These are phyloP conservation scores for Trichocladium antarcticum DNA, from an alignment of 495 filamentous ascomycete species.

Conservation along the genomic window DNA sequence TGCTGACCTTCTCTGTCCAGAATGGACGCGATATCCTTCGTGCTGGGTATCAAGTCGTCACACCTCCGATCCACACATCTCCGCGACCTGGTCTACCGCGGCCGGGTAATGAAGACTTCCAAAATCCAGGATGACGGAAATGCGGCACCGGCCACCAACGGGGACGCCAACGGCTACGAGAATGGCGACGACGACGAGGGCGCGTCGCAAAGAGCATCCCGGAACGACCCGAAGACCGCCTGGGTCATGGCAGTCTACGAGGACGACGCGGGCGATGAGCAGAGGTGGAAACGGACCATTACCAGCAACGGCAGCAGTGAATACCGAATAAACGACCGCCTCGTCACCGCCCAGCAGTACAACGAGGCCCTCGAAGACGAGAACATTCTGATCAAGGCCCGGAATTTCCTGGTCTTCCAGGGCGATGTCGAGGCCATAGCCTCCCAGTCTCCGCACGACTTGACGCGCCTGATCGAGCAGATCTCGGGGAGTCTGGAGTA, in stretches of 20 bases:
- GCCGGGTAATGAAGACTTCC: constrained; percentile 80
- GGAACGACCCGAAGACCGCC: constrained; percentile 75
- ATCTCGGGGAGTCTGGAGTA: constrained; percentile 94
- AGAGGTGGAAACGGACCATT: constrained; percentile 90
- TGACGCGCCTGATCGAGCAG: constrained; percentile 94
- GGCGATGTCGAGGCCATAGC: constrained; percentile 98
- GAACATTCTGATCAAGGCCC: constrained; percentile 94
- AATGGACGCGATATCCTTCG: constrained; percentile 99
- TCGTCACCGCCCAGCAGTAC: constrained; percentile 83
- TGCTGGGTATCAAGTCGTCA: constrained; percentile 94
- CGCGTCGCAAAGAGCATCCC: constrained; percentile 42
- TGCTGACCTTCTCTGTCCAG: constrained; percentile 33
- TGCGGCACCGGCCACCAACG: constrained; percentile 46
- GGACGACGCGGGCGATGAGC: constrained; percentile 91
- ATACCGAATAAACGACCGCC: constrained; percentile 88
- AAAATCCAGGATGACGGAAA: constrained; percentile 83
- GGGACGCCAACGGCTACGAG: constrained; percentile 42
- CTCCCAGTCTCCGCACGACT: constrained; percentile 79
- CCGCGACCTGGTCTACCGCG: constrained; percentile 90
- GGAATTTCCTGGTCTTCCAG: constrained; percentile 97
- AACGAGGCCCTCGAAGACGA: constrained; percentile 87
- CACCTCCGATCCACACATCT: constrained; percentile 93
- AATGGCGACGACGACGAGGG: constrained; percentile 48
- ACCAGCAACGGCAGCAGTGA: constrained; percentile 82
- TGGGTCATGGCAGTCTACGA: constrained; percentile 99